phyloP scores from a whole-genome alignment of 768 basidiomycete genomes.

The Boletus coccyginus region DNA sequence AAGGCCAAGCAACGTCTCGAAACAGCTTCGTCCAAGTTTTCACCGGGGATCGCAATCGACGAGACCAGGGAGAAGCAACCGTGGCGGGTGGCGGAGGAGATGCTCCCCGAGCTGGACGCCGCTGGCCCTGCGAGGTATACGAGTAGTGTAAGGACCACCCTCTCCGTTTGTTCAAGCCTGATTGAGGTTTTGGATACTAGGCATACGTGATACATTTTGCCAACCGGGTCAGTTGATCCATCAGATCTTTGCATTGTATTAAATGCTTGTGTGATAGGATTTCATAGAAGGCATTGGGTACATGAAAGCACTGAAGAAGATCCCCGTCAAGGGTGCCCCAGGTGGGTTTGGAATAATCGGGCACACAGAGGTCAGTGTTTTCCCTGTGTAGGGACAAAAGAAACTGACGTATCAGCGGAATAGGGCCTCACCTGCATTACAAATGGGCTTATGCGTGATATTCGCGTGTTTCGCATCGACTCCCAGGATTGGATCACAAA shows the following conservation, averaged over 20 bases:
- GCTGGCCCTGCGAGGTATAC: not conserved
- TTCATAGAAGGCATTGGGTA: not conserved
- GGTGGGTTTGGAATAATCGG: not conserved
- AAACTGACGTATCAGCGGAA: not conserved
- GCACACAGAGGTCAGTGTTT: not conserved
- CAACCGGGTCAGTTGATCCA: not conserved
- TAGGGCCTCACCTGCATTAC: not conserved
- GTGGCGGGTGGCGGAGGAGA: conserved; percentile 1
- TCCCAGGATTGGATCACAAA: not conserved
- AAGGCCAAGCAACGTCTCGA: not conserved
- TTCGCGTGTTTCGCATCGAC: not conserved
- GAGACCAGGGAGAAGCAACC: not conserved
- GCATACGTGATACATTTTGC: not conserved
- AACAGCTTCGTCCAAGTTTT: not conserved
- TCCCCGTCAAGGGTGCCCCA: not conserved
- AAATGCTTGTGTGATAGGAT: not conserved
- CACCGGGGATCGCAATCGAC: not conserved
- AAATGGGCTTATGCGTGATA: not conserved
- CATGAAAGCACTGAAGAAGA: not conserved
- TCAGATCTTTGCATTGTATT: not conserved
- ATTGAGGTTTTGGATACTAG: not conserved
- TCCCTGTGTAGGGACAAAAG: not conserved
- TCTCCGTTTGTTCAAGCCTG: too few species aligned
- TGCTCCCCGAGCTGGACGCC: not conserved
- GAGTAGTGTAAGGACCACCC: not conserved